Conservation (phyloP, 768 basidiomycete species). For the Hemileccinum impolitum region DNA sequence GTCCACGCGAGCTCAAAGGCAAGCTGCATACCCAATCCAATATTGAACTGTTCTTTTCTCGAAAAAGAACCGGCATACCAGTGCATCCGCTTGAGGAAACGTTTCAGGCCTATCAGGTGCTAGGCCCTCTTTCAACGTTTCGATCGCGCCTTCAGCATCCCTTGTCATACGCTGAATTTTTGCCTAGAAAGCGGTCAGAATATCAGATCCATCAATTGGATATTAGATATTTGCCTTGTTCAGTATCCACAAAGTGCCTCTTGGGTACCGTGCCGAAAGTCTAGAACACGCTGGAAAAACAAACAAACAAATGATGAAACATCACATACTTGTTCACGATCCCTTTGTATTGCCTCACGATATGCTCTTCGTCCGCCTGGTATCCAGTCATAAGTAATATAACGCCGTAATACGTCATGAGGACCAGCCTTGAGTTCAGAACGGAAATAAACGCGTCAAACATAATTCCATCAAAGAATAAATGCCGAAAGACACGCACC, state of each 20-base stretch:
- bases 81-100: conserved; percentile 70
- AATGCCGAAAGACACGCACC: conserved; percentile 41
- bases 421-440: conserved; percentile 47
- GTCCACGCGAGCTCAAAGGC: conserved; percentile 81
- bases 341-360: conserved; percentile 57
- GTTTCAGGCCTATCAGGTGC: conserved; percentile 45
- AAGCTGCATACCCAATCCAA: conserved; percentile 40
- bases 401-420: conserved; percentile 79
- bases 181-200: conserved; percentile 42
- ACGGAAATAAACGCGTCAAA: not conserved
- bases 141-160: conserved; percentile 63
- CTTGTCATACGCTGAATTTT: conserved; percentile 73
- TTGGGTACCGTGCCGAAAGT: conserved; percentile 55
- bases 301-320: not conserved
- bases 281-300: conserved; percentile 28
- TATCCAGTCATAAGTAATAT: conserved; percentile 70
- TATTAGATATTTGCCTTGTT: conserved; percentile 46
- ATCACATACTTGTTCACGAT: conserved; percentile 60
- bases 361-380: conserved; percentile 67
- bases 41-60: not conserved
- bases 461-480: not conserved
- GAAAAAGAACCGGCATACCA: conserved; percentile 38
- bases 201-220: not conserved
- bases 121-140: conserved; percentile 56
- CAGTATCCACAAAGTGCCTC: conserved; percentile 70